These are phyloP conservation scores for Blastobotrys buckinghamii DNA, from an alignment of 1,139 yeast genomes.

Conservation along the genomic window DNA sequence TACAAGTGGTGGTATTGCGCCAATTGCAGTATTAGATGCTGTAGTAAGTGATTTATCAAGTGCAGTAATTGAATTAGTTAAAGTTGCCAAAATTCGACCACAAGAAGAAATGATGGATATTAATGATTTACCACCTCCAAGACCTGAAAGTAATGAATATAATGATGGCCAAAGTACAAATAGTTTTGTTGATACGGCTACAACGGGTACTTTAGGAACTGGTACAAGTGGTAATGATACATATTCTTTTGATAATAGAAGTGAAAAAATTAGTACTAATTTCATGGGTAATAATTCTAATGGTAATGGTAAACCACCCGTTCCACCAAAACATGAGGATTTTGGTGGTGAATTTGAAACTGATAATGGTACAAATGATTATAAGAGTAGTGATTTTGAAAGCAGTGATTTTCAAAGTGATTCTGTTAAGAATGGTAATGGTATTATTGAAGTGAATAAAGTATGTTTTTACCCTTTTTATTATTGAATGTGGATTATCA, in stretches of 20 bases:
- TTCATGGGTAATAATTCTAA: too few relatives aligned
- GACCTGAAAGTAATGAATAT: slow-evolving; percentile 11
- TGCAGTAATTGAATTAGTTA: slow-evolving; percentile 64
- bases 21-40: slow-evolving; percentile 67
- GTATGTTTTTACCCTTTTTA: too few relatives aligned
- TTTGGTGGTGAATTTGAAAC: background rate
- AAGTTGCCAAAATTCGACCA: slow-evolving; percentile 45
- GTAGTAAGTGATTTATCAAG: slow-evolving; percentile 73
- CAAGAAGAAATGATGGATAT: slow-evolving; percentile 9
- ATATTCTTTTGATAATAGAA: background rate
- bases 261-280: background rate
- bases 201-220: background rate
- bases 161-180: background rate
- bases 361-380: background rate
- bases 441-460: too few relatives aligned
- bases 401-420: too few relatives aligned
- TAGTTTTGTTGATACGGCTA: background rate
- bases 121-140: slow-evolving; percentile 9
- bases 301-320: too few relatives aligned
- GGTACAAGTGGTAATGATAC: background rate
- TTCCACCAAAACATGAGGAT: background rate
- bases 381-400: too few relatives aligned
- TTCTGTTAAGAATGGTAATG: too few relatives aligned
- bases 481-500: too few relatives aligned
- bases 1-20: slow-evolving; percentile 56